Evolutionary conservation across 225 moss, liverwort and hornwort species (phyloP), one percentile per base, ranked within the genome.

Genomic region (Lunularia cruciata): DNA sequence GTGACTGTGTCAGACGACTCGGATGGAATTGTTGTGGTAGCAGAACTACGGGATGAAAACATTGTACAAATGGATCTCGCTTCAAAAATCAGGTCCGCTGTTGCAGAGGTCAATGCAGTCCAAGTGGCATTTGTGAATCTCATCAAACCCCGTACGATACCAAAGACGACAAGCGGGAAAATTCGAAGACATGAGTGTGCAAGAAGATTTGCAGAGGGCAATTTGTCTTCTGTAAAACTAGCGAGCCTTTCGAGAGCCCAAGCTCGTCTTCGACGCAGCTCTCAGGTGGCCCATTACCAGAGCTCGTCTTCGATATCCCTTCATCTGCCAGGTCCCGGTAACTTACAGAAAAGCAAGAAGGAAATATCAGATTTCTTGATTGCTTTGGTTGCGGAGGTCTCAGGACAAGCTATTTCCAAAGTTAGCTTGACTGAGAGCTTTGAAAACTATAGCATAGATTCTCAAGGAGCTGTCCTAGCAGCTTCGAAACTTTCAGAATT

Each of bases 81-180:
- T 1, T 61, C 71, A 8, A 60, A 72, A 32, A 59, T 83, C 48
- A 83, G 78, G 47, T 46, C 67, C 7, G 72, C 75, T 3, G 72
- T 83, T 48, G 72, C 78, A 11, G 75, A 70, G 2, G 72, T 78
- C 42, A 75, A 83, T 65, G 82, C 75, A 8, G 67, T 83, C 10
- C 67, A 83, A 67, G 75, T 78, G 23, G 77, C 73, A 2, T 68
- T 61, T 45, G 82, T 82, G 20, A 67, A 68, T 62, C 63, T 82
- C 16, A 43, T 82, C 5, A 74, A 72, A 33, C 82, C 75, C 3
- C 77, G 75, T 12, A 78, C 75, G 20, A 82, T 82, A 65, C 71
- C 82, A 0, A 82, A 82, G 68, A 78, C 78, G 8, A 74, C 77
- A 0, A 77, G 76, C 30, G 82, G 82, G 14, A 82, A 82, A 40